These are phyloP conservation scores for Leptographium radiaticola DNA, from an alignment of 2,329 filamentous ascomycete species.

Conservation along the genomic window DNA sequence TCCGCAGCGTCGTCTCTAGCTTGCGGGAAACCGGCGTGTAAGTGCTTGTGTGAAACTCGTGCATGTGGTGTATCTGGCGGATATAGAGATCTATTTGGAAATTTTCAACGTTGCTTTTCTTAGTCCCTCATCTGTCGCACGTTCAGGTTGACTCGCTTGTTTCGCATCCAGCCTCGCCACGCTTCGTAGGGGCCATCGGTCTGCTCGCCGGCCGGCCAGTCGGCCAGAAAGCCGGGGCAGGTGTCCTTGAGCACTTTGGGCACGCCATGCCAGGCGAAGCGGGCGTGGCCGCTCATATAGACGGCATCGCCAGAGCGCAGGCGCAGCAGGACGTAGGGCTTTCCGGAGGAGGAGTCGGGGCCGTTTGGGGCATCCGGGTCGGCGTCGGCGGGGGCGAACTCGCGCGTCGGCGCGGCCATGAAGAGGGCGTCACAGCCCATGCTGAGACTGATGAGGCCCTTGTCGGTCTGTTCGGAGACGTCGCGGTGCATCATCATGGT, in stretches of 20 bases:
- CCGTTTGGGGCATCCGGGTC: neutral
- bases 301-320: slow-evolving; percentile 78
- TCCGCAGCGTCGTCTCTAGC: neutral
- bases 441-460: slow-evolving; percentile 71
- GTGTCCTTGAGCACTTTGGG: slow-evolving; percentile 71
- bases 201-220: slow-evolving; percentile 51
- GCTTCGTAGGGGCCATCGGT: slow-evolving; percentile 40
- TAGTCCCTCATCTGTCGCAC: slow-evolving; percentile 71
- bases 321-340: slow-evolving; percentile 46
- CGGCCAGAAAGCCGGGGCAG: slow-evolving; percentile 59
- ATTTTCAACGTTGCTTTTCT: neutral
- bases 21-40: neutral
- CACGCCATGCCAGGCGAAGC: slow-evolving; percentile 92
- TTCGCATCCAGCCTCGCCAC: slow-evolving; percentile 80
- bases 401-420: slow-evolving; percentile 52
- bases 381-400: slow-evolving; percentile 6
- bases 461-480: slow-evolving; percentile 72
- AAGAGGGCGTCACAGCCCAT: slow-evolving; percentile 87
- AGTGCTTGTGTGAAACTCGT: neutral
- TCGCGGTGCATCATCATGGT: slow-evolving; percentile 89
- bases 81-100: neutral
- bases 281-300: slow-evolving; percentile 70
- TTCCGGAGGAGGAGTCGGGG: no score
- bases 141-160: slow-evolving; percentile 84
- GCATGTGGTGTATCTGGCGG: neutral